Conservation (phyloP, 169 alveolate species). For the Eimeria mitis region DNA sequence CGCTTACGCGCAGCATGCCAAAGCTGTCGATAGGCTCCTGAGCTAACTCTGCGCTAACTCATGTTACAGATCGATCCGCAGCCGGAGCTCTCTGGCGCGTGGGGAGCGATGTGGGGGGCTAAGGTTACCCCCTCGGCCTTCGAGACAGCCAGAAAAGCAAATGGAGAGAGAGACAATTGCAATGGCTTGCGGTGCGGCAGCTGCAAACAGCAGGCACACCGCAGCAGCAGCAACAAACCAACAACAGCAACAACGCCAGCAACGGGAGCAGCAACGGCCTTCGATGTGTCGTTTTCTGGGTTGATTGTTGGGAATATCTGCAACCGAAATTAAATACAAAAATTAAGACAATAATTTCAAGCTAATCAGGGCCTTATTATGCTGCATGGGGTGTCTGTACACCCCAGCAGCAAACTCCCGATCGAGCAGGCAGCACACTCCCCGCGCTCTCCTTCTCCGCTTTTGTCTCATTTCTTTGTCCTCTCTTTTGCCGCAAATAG, state of each 20-base stretch:
- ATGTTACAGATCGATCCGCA: neutral
- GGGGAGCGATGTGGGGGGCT: neutral
- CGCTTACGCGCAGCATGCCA: too few relatives aligned
- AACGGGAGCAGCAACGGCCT: neutral
- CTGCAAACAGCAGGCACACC: constrained; percentile 3
- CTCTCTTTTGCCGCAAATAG: neutral
- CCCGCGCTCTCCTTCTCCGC: neutral
- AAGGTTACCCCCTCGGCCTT: neutral
- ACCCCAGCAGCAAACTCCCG: too few relatives aligned
- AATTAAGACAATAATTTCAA: too few relatives aligned
- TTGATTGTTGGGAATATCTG: too few relatives aligned
- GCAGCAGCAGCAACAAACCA: neutral
- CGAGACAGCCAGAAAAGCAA: neutral
- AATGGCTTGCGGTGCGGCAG: neutral
- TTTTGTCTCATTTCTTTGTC: neutral
- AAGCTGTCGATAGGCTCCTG: too few relatives aligned
- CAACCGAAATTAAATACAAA: too few relatives aligned
- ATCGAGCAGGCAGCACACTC: neutral
- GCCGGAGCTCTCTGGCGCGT: neutral
- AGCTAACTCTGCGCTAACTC: too few relatives aligned
- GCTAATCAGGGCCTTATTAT: too few relatives aligned
- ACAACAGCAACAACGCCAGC: neutral
- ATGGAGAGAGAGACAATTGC: neutral
- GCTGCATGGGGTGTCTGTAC: neutral
- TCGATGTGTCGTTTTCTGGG: too few relatives aligned